Evolutionary conservation across 306 rosid species (phyloP).

Genomic region (Begonia loranthoides): DNA sequence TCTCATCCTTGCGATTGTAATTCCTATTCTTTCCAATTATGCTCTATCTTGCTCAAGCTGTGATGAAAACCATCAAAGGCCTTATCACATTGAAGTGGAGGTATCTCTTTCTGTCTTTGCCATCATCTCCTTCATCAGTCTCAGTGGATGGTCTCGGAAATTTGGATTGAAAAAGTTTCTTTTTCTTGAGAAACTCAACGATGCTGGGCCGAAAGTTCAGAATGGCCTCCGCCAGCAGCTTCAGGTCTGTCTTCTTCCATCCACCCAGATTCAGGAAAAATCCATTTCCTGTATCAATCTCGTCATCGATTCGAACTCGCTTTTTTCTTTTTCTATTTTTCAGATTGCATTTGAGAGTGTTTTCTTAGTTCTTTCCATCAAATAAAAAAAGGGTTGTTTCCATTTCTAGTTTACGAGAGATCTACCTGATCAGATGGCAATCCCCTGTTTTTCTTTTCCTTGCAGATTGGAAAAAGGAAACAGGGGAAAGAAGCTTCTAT

Average conservation of each 20-base stretch:
- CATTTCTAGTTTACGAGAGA: no score
- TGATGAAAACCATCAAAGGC: constrained; percentile 53
- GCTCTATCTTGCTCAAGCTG: constrained; percentile 52
- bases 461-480: no score
- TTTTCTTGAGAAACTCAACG: constrained; percentile 47
- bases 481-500: no score
- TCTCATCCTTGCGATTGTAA: constrained; percentile 30
- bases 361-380: no score
- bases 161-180: constrained; percentile 54
- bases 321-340: no score
- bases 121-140: constrained; percentile 35
- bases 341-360: no score
- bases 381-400: no score
- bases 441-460: no score
- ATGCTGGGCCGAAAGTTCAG: constrained; percentile 45
- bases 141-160: constrained; percentile 45
- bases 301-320: no score
- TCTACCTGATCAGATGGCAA: no score
- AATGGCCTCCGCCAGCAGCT: constrained; percentile 38
- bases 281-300: not conserved
- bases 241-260: constrained; percentile 26
- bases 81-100: constrained; percentile 62
- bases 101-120: constrained; percentile 45
- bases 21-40: constrained; percentile 54
- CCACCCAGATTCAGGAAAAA: not conserved